Conservation (phyloP, 2,329 filamentous ascomycete genomes). For the Hymenotorrendiella dingleyae region DNA sequence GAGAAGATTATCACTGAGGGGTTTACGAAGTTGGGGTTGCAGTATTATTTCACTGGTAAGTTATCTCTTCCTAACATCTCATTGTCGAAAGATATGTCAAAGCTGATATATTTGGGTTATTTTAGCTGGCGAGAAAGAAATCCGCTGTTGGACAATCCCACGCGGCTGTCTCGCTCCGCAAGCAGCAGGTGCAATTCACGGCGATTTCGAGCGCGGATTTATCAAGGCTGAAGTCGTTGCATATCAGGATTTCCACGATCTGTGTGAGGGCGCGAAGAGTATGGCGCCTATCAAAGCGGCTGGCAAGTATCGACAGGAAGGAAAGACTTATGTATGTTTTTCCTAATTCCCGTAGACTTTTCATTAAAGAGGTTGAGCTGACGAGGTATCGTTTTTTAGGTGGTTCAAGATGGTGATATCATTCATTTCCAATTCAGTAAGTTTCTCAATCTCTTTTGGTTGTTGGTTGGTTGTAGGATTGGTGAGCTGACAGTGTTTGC, state of each 20-base stretch:
- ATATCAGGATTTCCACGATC: slow-evolving; percentile 40
- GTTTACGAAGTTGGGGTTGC: slow-evolving; percentile 38
- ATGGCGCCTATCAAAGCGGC: slow-evolving; percentile 42
- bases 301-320: slow-evolving; percentile 40
- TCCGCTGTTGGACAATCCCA: slow-evolving; percentile 39
- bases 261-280: slow-evolving; percentile 38
- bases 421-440: slow-evolving; percentile 41
- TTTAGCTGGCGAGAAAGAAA: slow-evolving; percentile 39
- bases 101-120: neutral
- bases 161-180: slow-evolving; percentile 35
- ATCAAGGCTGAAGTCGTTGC: slow-evolving; percentile 42
- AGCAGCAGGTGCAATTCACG: slow-evolving; percentile 32
- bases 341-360: no score
- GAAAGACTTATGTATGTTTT: slow-evolving; percentile 34
- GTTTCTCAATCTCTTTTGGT: slow-evolving; percentile 14
- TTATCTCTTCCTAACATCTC: neutral
- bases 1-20: slow-evolving; percentile 41
- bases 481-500: neutral
- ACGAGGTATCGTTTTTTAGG: neutral
- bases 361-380: neutral
- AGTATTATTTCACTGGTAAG: slow-evolving; percentile 38
- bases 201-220: slow-evolving; percentile 39
- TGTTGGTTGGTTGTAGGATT: neutral
- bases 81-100: no score
- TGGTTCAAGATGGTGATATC: slow-evolving; percentile 39